Evolutionary conservation across 2,329 filamentous ascomycete genomes (phyloP), one percentile per base, ranked within the genome.

Genomic region (Epichloe uncinata): DNA sequence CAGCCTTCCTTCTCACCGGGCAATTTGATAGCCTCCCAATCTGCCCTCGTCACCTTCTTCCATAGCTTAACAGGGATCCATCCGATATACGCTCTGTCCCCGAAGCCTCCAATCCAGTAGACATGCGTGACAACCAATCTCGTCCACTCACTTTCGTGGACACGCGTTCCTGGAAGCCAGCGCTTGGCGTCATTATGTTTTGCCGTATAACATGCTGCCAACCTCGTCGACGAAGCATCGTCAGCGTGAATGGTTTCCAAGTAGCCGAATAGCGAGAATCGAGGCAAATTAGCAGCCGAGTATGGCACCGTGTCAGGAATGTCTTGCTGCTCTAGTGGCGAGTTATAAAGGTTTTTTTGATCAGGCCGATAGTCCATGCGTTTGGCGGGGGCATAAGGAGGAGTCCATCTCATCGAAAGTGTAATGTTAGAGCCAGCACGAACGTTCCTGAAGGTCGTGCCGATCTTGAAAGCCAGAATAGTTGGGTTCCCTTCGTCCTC

Each of bases 101-200:
- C 93, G 66, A 97, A 98, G 0, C 93, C 93, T 8, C 93, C 93
- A 54, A 98, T 79, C 87, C 89, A 97, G 70, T 95, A 96, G 0
- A 95, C 75, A 57, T 89, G 78, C 54, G 84, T 81, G 1, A 97
- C 91, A 8, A 95, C 85, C 57, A 97, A 70, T 50, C 88, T 75
- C 50, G 85, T 82, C 82, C 90, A 97, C 64, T 85, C 79, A 58
- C 85, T 85, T 57, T 78, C 67, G 68, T 97, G 93, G 50, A 94
- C 83, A 15, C 71, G 68, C 62, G 85, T 89, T 0, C 88, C 89
- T 0, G 93, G 93, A 30, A 95, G 73, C 93, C 93, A 98, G 59
- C 81, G 84, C 61, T 78, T 80, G 42, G 88, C 82, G 65, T 97
- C 93, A 0, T 81, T 84, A 67, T 98, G 93, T 36, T 76, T 73